Percentiles rank a stretch among this genome's conserved stretches.
phyloP scores from a whole-genome alignment of 139 green algal genomes.

The Chlorella sp. region DNA sequence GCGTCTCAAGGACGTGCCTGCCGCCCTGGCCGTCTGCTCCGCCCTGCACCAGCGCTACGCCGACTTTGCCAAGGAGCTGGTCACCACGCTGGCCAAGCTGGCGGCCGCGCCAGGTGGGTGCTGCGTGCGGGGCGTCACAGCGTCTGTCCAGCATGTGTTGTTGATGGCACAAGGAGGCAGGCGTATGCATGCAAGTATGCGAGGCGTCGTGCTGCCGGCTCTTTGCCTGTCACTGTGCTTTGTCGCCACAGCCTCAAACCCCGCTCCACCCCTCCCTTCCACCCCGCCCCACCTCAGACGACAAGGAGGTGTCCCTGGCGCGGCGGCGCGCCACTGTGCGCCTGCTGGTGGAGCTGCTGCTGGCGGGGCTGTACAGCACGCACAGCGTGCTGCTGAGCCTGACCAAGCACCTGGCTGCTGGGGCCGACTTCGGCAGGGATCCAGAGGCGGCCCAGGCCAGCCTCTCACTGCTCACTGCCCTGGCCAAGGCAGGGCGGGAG shows the following conservation, averaged over 20 bases:
- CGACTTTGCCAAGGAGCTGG: slow-evolving; percentile 69
- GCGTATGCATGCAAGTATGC: too few relatives aligned
- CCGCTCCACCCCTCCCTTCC: neutral
- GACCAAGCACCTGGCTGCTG: slow-evolving; percentile 57
- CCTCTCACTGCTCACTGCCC: slow-evolving; percentile 73
- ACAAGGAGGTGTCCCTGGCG: slow-evolving; percentile 47
- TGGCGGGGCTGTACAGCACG: slow-evolving; percentile 70
- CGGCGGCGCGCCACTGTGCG: slow-evolving; percentile 73
- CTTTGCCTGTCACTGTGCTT: neutral
- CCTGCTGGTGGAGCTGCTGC: slow-evolving; percentile 86
- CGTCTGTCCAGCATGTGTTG: too few relatives aligned
- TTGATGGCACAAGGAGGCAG: too few relatives aligned
- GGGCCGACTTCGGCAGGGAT: slow-evolving; percentile 54
- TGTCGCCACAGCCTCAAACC: neutral
- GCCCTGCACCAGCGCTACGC: slow-evolving; percentile 87
- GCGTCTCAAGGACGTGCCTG: slow-evolving; percentile 78
- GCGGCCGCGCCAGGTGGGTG: slow-evolving; percentile 6
- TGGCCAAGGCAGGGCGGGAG: slow-evolving; percentile 70
- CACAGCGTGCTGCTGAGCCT: slow-evolving; percentile 59
- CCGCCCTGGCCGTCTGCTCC: slow-evolving; percentile 82
- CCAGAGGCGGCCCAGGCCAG: slow-evolving; percentile 53
- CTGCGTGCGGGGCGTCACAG: too few relatives aligned
- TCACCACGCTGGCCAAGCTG: slow-evolving; percentile 50
- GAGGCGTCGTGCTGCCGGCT: neutral
- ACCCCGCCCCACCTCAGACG: slow-evolving; percentile 38